phyloP scores from a whole-genome alignment of 768 basidiomycete species.

The Boletus pseudo-olivaceus region DNA sequence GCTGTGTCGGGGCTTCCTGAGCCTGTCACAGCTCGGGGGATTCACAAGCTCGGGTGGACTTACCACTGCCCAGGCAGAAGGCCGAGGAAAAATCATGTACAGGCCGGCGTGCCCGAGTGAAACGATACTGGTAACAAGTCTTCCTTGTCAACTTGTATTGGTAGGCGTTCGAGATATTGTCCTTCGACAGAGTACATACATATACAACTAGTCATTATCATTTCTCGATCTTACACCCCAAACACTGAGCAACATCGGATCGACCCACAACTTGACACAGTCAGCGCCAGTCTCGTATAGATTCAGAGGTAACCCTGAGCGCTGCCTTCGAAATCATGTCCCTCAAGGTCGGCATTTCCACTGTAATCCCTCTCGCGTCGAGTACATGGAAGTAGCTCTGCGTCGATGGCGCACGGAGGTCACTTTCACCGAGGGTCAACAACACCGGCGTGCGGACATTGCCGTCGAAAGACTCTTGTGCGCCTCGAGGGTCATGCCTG shows the following conservation, averaged over 20 bases:
- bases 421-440: conserved; percentile 53
- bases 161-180: not conserved
- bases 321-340: conserved; percentile 40
- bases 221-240: too few relatives aligned
- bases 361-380: too few relatives aligned
- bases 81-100: too few relatives aligned
- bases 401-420: conserved; percentile 52
- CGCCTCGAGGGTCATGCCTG: conserved; percentile 38
- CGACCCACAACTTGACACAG: too few relatives aligned
- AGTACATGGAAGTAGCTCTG: conserved; percentile 43
- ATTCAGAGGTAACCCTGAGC: not conserved
- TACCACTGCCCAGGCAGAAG: too few relatives aligned
- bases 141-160: not conserved
- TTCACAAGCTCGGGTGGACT: too few relatives aligned
- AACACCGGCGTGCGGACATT: conserved; percentile 48
- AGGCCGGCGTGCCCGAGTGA: too few relatives aligned
- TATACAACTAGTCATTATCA: too few relatives aligned
- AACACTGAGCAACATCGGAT: too few relatives aligned
- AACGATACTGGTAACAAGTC: too few relatives aligned
- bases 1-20: not conserved
- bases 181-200: not conserved
- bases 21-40: too few relatives aligned
- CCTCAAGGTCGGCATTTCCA: conserved; percentile 33
- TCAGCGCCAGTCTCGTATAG: too few relatives aligned
- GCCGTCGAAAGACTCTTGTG: not conserved